phyloP scores from a whole-genome alignment of 1,139 yeast species.

The Suhomyces guaymorum region DNA sequence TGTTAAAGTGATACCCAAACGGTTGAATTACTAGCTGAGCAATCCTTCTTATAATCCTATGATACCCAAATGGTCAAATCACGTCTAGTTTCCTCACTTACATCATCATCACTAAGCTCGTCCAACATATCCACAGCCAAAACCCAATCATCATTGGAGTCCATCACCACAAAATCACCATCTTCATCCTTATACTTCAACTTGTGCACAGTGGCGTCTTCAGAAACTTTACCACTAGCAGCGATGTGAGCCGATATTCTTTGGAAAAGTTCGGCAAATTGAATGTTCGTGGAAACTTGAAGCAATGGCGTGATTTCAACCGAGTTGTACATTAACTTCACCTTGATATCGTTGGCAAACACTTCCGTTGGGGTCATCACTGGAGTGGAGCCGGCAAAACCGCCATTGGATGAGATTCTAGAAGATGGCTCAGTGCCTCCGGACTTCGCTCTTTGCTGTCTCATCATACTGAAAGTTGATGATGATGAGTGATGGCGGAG shows the following conservation, averaged over 20 bases:
- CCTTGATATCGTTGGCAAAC: constrained; percentile 24
- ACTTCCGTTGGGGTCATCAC: constrained; percentile 10
- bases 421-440: constrained; percentile 16
- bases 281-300: constrained; percentile 45
- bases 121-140: constrained; percentile 57
- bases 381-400: constrained; percentile 7
- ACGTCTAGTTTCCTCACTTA: constrained; percentile 27
- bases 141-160: constrained; percentile 75
- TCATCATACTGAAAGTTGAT: constrained; percentile 50
- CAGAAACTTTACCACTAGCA: constrained; percentile 31
- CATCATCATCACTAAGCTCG: constrained; percentile 34
- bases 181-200: constrained; percentile 92
- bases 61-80: constrained; percentile 44
- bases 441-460: constrained; percentile 32
- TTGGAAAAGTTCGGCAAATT: constrained; percentile 49
- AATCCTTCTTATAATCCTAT: constrained; percentile 6
- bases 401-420: constrained; percentile 14
- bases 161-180: constrained; percentile 88
- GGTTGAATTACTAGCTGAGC: no score
- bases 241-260: constrained; percentile 40
- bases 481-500: constrained; percentile 49
- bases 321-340: constrained; percentile 55
- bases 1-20: no score
- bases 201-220: constrained; percentile 45
- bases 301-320: constrained; percentile 35